phyloP scores from a whole-genome alignment of 306 rosid genomes.

The Sicyos baderoa region DNA sequence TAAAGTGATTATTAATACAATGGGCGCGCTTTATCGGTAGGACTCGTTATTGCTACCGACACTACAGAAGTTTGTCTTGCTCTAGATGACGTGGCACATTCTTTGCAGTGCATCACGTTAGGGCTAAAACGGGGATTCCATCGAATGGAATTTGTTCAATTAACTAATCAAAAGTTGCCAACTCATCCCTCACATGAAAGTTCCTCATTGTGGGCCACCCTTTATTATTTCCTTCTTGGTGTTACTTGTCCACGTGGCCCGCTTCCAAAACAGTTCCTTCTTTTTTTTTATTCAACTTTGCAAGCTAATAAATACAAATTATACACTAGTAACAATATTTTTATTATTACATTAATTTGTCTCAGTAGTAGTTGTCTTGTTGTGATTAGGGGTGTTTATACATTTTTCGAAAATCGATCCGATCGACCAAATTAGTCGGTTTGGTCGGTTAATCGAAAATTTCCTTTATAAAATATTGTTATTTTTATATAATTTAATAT shows the following conservation, averaged over 20 bases:
- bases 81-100: slow-evolving; percentile 32
- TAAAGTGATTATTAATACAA: neutral
- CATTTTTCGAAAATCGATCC: no score
- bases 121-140: slow-evolving; percentile 8
- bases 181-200: slow-evolving; percentile 23
- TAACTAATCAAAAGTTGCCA: slow-evolving; percentile 26
- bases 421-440: no score
- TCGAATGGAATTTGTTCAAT: slow-evolving; percentile 9
- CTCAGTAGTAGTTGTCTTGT: neutral
- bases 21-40: slow-evolving; percentile 12
- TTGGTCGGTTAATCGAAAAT: no score
- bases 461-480: no score
- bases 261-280: neutral
- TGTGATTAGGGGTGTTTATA: no score
- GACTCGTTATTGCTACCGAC: slow-evolving; percentile 41
- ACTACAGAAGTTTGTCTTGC: slow-evolving; percentile 42
- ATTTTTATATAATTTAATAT: no score
- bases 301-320: slow-evolving; percentile 11
- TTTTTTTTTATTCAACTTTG: neutral
- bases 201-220: slow-evolving; percentile 27
- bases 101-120: slow-evolving; percentile 30
- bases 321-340: neutral
- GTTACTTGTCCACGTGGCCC: neutral
- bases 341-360: neutral
- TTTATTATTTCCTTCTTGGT: slow-evolving; percentile 16